Evolutionary conservation across 257 asterid genomes (phyloP).

Genomic region (Solanum lycopersicoides): DNA sequence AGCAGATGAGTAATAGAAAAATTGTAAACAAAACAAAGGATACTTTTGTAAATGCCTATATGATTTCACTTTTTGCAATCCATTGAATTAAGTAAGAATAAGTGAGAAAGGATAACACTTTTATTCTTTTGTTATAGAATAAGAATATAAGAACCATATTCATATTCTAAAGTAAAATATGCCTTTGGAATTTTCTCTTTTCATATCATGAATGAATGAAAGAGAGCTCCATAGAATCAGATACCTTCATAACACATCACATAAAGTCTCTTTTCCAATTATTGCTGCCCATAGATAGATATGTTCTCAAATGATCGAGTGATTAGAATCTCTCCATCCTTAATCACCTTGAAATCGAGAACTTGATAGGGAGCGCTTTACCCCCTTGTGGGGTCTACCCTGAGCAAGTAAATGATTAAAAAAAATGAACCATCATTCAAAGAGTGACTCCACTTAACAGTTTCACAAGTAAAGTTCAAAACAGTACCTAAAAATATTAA

Average conservation of each 20-base stretch:
- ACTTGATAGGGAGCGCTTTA: neutral
- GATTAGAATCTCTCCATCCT: neutral
- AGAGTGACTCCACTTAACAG: neutral
- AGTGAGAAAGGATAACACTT: neutral
- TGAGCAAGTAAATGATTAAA: neutral
- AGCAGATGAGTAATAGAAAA: neutral
- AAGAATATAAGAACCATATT: conserved; percentile 1
- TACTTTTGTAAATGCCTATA: neutral
- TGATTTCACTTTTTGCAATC: neutral
- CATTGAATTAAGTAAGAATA: neutral
- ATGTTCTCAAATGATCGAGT: neutral
- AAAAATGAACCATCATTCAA: neutral
- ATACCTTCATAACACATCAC: neutral
- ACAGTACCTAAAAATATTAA: neutral
- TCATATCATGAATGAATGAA: neutral
- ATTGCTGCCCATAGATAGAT: neutral
- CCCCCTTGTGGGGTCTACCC: neutral
- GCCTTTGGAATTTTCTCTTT: neutral
- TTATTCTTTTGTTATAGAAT: neutral
- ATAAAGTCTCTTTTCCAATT: neutral
- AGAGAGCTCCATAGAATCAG: neutral
- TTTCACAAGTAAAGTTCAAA: neutral
- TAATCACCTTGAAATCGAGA: neutral
- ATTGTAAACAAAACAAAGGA: neutral
- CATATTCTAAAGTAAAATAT: neutral